Conservation (phyloP, 1,284 basidiomycete genomes). For the Ustilago hordei region DNA sequence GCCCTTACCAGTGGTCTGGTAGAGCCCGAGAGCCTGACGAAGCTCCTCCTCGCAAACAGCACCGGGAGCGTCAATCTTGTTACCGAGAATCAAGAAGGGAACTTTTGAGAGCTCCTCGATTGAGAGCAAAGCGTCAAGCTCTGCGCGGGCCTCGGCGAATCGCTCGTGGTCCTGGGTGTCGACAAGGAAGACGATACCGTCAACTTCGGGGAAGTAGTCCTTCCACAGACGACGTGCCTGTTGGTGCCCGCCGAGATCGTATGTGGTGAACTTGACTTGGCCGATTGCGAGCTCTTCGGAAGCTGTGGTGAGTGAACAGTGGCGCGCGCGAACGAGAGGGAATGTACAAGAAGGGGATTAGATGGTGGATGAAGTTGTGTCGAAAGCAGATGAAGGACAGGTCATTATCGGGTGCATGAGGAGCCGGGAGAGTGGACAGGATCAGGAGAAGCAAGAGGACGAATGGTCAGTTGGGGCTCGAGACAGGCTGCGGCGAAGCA, state of each 20-base stretch:
- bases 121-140: constrained; percentile 91
- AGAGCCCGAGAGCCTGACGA: constrained; percentile 92
- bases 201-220: constrained; percentile 99
- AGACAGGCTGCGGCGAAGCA: neutral
- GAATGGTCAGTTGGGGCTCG: neutral
- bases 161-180: constrained; percentile 97
- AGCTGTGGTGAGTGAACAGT: constrained; percentile 73
- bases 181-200: constrained; percentile 98
- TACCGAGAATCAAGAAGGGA: constrained; percentile 97
- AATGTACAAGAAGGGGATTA: too few species aligned
- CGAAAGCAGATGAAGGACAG: constrained; percentile 18
- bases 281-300: constrained; percentile 99
- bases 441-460: constrained; percentile 34
- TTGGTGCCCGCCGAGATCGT: constrained; percentile 96
- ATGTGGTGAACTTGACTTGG: constrained; percentile 98
- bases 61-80: constrained; percentile 99
- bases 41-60: constrained; percentile 98
- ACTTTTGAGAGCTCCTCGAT: constrained; percentile 88
- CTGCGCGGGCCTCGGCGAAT: constrained; percentile 93
- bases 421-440: neutral
- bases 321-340: neutral
- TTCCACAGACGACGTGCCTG: constrained; percentile 99
- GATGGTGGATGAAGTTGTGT: too few species aligned
- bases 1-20: constrained; percentile 99
- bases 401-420: neutral